Evolutionary conservation across 2,329 filamentous ascomycete genomes (phyloP).

Genomic region (Emergomyces orientalis): DNA sequence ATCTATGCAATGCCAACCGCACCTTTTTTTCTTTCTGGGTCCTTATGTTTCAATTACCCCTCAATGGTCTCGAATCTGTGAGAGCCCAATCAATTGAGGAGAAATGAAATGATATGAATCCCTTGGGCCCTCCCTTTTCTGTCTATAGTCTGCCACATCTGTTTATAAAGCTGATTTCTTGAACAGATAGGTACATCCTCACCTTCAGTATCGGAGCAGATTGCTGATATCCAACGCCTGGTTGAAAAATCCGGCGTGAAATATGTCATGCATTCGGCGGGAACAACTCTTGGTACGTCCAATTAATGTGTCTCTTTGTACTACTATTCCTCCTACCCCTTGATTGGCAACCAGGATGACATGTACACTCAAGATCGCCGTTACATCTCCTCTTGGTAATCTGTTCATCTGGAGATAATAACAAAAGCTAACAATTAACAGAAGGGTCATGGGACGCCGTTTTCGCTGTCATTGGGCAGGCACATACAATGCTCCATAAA

Average conservation of each 20-base stretch:
- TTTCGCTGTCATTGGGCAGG: slow-evolving; percentile 76
- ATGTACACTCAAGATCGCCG: background rate
- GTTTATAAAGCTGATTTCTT: background rate
- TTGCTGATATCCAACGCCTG: slow-evolving; percentile 80
- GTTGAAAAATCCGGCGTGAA: slow-evolving; percentile 70
- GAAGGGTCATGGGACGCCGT: slow-evolving; percentile 89
- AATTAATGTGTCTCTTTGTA: background rate
- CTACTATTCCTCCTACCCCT: background rate
- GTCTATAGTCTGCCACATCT: background rate
- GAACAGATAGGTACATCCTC: slow-evolving; percentile 66
- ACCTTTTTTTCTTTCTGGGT: background rate
- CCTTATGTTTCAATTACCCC: background rate
- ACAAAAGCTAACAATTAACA: slow-evolving; percentile 30
- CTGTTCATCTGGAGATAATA: background rate
- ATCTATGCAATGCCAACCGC: background rate
- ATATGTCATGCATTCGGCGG: slow-evolving; percentile 86
- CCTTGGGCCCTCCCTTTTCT: background rate
- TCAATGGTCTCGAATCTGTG: background rate
- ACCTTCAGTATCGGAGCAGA: slow-evolving; percentile 67
- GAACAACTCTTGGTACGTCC: slow-evolving; percentile 74
- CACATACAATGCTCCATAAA: slow-evolving; percentile 66
- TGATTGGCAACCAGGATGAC: background rate
- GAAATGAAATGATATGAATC: background rate
- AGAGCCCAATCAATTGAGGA: background rate
- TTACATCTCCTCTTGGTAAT: background rate